phyloP scores from a whole-genome alignment of 176 grass and related monocot genomes.

The Aechmea fasciata region DNA sequence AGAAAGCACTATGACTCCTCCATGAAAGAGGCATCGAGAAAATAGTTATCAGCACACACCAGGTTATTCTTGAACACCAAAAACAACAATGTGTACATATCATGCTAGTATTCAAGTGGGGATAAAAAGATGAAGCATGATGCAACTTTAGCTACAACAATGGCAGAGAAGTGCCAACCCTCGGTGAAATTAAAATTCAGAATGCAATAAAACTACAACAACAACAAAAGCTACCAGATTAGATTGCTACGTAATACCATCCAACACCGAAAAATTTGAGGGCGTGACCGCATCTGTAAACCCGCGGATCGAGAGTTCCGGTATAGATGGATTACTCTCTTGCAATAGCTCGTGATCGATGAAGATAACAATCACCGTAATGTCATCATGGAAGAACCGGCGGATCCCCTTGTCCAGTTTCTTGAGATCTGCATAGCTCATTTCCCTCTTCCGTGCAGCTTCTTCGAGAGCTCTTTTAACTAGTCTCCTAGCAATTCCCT shows the following conservation, averaged over 20 bases:
- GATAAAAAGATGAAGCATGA: background rate
- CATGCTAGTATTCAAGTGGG: background rate
- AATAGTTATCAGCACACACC: no score
- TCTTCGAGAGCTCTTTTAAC: conserved; percentile 45
- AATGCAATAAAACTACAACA: background rate
- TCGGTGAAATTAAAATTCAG: conserved; percentile 2
- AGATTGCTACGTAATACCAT: conserved; percentile 41
- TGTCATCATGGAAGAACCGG: conserved; percentile 52
- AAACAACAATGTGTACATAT: background rate
- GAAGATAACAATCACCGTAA: conserved; percentile 43
- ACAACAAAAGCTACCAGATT: conserved; percentile 11
- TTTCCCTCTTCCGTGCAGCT: conserved; percentile 42
- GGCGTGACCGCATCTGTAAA: conserved; percentile 53
- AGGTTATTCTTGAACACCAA: background rate
- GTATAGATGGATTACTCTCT: conserved; percentile 30
- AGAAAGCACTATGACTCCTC: no score
- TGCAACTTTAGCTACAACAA: background rate
- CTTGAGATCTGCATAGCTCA: conserved; percentile 47
- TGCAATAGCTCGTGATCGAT: conserved; percentile 38
- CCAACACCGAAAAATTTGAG: conserved; percentile 71
- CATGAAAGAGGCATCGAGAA: no score
- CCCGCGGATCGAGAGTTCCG: conserved; percentile 76
- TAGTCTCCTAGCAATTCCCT: conserved; percentile 49
- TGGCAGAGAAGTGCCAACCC: background rate
- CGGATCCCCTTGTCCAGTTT: conserved; percentile 49